Conservation (phyloP, 257 asterid genomes). For the Penstemon davidsonii region DNA sequence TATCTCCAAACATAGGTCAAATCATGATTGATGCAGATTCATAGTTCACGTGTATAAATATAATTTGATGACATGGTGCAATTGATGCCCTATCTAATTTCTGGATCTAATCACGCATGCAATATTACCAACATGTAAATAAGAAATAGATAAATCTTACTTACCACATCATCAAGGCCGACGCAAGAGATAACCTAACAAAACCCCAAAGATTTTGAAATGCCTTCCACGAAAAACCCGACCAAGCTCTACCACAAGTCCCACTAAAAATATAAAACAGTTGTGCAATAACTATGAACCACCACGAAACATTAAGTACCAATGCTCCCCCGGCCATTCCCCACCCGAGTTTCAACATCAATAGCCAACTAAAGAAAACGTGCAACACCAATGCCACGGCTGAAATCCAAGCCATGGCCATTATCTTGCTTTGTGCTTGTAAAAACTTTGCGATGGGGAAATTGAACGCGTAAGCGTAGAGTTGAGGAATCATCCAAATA, state of each 20-base stretch:
- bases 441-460: conserved; percentile 56
- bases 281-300: conserved; percentile 58
- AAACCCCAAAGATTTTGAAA: conserved; percentile 49
- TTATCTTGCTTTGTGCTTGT: conserved; percentile 64
- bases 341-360: conserved; percentile 54
- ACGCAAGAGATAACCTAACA: conserved; percentile 49
- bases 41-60: no score
- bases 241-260: conserved; percentile 53
- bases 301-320: conserved; percentile 54
- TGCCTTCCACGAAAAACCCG: conserved; percentile 51
- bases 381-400: conserved; percentile 36
- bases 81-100: no score
- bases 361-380: conserved; percentile 46
- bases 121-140: background rate
- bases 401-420: conserved; percentile 27
- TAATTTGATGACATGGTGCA: no score
- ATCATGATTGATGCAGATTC: no score
- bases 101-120: no score
- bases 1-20: no score
- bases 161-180: conserved; percentile 61
- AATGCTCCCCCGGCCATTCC: conserved; percentile 52
- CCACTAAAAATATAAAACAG: conserved; percentile 47
- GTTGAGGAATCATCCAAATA: conserved; percentile 60
- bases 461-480: conserved; percentile 52
- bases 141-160: background rate